Conservation (phyloP, 768 basidiomycete genomes). For the Neoboletus brunneissimus region DNA sequence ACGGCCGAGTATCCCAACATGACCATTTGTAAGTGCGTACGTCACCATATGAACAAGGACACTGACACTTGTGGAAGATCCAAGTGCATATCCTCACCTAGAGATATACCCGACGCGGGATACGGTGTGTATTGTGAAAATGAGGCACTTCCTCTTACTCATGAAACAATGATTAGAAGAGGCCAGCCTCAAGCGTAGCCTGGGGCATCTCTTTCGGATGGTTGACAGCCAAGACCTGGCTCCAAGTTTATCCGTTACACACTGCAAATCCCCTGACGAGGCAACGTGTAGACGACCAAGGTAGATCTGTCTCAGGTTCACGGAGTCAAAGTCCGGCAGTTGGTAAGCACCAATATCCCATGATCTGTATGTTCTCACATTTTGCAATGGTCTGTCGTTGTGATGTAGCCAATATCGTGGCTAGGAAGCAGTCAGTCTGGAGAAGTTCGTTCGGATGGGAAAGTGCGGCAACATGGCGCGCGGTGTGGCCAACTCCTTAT, state of each 20-base stretch:
- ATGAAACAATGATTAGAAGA: slow-evolving; percentile 8
- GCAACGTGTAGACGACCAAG: not conserved
- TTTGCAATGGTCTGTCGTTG: slow-evolving; percentile 48
- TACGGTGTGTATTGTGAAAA: slow-evolving; percentile 6
- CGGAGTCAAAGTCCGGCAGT: not conserved
- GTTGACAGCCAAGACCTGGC: slow-evolving; percentile 18
- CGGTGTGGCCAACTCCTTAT: slow-evolving; percentile 16
- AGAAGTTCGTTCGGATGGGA: slow-evolving; percentile 22
- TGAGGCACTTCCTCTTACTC: not conserved
- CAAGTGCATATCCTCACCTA: slow-evolving; percentile 39
- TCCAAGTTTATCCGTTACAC: slow-evolving; percentile 19
- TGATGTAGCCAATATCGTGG: slow-evolving; percentile 38
- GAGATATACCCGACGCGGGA: slow-evolving; percentile 36
- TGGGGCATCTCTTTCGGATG: slow-evolving; percentile 24
- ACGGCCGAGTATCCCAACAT: slow-evolving; percentile 25
- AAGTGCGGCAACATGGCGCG: slow-evolving; percentile 14
- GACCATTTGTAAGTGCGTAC: slow-evolving; percentile 26
- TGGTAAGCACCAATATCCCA: slow-evolving; percentile 1
- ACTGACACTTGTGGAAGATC: slow-evolving; percentile 35
- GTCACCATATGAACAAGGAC: not conserved
- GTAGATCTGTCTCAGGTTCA: not conserved
- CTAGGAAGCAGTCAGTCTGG: slow-evolving; percentile 48
- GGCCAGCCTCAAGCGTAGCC: not conserved
- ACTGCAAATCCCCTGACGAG: not conserved
- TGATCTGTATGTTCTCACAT: slow-evolving; percentile 7